A percentile compares a stretch with the other conserved stretches of the same genome.
These are phyloP conservation scores for Acrasis kona DNA, from an alignment of 78 protist species.

Conservation along the genomic window DNA sequence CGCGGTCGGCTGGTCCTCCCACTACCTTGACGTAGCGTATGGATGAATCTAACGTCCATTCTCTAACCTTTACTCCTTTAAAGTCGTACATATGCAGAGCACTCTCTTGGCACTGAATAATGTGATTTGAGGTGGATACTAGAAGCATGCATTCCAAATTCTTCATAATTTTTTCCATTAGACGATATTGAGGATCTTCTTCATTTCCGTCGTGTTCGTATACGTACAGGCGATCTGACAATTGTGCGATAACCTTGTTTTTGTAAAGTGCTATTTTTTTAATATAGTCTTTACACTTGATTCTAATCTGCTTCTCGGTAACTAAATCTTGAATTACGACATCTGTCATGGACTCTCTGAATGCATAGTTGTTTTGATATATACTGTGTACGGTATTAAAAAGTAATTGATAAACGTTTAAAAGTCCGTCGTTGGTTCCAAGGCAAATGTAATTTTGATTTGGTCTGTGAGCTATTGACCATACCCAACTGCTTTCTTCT, in stretches of 20 bases:
- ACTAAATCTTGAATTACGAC: constrained; percentile 58
- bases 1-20: constrained; percentile 55
- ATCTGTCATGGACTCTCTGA: constrained; percentile 61
- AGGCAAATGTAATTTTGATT: constrained; percentile 15
- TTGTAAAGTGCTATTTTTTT: constrained; percentile 57
- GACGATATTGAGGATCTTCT: constrained; percentile 5
- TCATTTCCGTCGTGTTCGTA: constrained; percentile 25
- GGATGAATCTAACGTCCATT: constrained; percentile 54
- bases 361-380: constrained; percentile 52
- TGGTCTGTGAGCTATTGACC: constrained; percentile 38
- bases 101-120: constrained; percentile 38
- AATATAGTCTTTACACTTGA: constrained; percentile 49
- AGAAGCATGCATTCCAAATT: constrained; percentile 47
- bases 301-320: constrained; percentile 27
- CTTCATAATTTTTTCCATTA: constrained; percentile 4
- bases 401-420: constrained; percentile 23
- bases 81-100: constrained; percentile 20
- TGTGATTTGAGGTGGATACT: constrained; percentile 28
- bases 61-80: constrained; percentile 25
- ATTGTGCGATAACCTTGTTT: constrained; percentile 56
- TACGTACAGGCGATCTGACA: constrained; percentile 34
- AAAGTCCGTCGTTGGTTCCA: constrained; percentile 46
- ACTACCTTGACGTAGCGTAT: constrained; percentile 69
- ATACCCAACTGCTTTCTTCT: constrained; percentile 52
- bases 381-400: constrained; percentile 66